These are phyloP conservation scores for Prunus padus DNA, from an alignment of 306 rosid genomes.

Conservation along the genomic window DNA sequence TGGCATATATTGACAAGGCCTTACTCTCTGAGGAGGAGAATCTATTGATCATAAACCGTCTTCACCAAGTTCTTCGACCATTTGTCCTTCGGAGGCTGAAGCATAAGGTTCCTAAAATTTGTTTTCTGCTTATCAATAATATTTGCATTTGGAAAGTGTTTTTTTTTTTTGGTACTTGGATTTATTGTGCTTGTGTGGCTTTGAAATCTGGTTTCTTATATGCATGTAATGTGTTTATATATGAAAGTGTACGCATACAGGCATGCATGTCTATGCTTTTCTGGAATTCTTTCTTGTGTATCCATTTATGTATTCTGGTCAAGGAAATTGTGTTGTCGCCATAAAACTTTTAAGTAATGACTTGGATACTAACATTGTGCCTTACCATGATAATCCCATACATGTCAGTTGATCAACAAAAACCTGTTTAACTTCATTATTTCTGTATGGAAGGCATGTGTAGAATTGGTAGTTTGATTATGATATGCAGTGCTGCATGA, in stretches of 20 bases:
- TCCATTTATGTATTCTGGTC: slow-evolving; percentile 1
- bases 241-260: background rate
- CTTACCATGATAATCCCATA: background rate
- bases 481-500: background rate
- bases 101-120: slow-evolving; percentile 71
- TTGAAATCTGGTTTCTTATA: background rate
- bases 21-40: slow-evolving; percentile 97
- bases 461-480: background rate
- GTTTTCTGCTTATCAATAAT: slow-evolving; percentile 14
- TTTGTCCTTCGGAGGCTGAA: slow-evolving; percentile 98
- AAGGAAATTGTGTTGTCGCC: background rate
- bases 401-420: background rate
- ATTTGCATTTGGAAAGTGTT: slow-evolving; percentile 8
- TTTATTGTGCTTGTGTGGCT: background rate
- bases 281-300: background rate
- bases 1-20: slow-evolving; percentile 56
- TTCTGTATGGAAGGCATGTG: background rate
- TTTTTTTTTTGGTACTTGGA: background rate
- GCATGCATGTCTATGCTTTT: slow-evolving; percentile 9
- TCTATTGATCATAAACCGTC: slow-evolving; percentile 96
- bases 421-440: background rate
- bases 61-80: slow-evolving; percentile 98
- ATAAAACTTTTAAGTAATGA: background rate
- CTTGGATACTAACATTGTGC: background rate
- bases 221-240: background rate